Conservation (phyloP, 257 asterid genomes). For the Nicotiana obtusifolia region DNA sequence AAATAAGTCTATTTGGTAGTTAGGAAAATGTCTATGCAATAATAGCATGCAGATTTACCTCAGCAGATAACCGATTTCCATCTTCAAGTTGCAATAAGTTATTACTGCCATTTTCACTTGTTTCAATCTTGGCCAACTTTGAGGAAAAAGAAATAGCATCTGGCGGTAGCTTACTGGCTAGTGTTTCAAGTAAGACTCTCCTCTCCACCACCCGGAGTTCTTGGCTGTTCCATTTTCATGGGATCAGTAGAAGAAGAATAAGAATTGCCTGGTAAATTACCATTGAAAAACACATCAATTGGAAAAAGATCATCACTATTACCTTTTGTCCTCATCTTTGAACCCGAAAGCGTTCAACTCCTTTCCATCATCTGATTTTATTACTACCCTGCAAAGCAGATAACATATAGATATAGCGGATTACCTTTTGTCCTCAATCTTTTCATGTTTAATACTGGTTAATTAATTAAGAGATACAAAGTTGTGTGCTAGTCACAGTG, state of each 20-base stretch:
- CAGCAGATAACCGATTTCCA: slow-evolving; percentile 53
- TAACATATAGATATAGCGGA: neutral
- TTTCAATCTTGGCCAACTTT: slow-evolving; percentile 49
- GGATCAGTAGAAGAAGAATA: neutral
- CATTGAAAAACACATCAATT: neutral
- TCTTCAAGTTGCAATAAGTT: slow-evolving; percentile 49
- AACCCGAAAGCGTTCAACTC: slow-evolving; percentile 57
- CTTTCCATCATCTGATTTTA: slow-evolving; percentile 65
- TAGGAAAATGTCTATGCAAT: neutral
- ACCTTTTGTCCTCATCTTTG: slow-evolving; percentile 76
- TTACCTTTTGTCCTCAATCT: too few relatives aligned
- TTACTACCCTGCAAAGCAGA: slow-evolving; percentile 49
- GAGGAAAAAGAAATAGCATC: slow-evolving; percentile 62
- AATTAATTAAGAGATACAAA: too few relatives aligned
- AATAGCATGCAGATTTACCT: slow-evolving; percentile 33
- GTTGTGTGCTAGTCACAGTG: too few relatives aligned
- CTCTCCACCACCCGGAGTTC: slow-evolving; percentile 92
- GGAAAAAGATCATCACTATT: neutral
- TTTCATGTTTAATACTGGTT: too few relatives aligned
- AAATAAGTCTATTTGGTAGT: too few relatives aligned
- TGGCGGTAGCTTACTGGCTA: slow-evolving; percentile 58
- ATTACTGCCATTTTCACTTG: slow-evolving; percentile 26
- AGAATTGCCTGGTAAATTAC: too few relatives aligned
- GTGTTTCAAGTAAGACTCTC: slow-evolving; percentile 55
- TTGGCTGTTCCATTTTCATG: slow-evolving; percentile 49